Evolutionary conservation across 2,329 filamentous ascomycete species (phyloP), one percentile per base, ranked within the genome.

Genomic region (Pseudopithomyces chartarum): DNA sequence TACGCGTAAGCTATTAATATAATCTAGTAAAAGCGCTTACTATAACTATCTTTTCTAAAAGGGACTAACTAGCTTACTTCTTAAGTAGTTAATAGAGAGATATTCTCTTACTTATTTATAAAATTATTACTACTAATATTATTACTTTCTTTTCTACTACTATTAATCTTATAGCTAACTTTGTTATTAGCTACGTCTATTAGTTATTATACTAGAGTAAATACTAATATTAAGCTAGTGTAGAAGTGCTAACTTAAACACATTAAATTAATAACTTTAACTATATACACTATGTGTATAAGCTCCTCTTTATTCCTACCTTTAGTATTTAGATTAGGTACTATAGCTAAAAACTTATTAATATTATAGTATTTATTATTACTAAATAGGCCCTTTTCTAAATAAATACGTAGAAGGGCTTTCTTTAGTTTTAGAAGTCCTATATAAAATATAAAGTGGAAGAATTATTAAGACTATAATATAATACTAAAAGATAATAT

Each of bases 181-280:
- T 60, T 42, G 52, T 48, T 7, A 33, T 7, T 43, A 39, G 29
- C 43, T 60, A 17, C 45, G 38, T 56, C 23, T 55, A 34, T 59
- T 57, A 61, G 44, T 6, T 20, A 10, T 47, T 7, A 47, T 34
- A 1, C 29, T 6, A 20, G 10, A 47, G 15, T 1, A 47, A 47
- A 47, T 13, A 47, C 5, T 1, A 34, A 47, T 10, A 36, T 47
- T 47, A 47, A 10, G 29, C 34, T 17, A n/a, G 26, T 29, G 20
- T 56, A 54, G 55, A 23, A 38, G 54, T 59, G 22, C 57, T 38
- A 56, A 62, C 52, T 40, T 54, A 45, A 59, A 49, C 13, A 58
- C 49, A 19, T 56, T 13, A 52, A 57, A 54, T 56, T 17, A 50
- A 56, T 33, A 23, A 58, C 39, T 57, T 55, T 33, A 45, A 58